phyloP scores from a whole-genome alignment of 2,329 filamentous ascomycete species.

The Neofusicoccum kwambonambiense region DNA sequence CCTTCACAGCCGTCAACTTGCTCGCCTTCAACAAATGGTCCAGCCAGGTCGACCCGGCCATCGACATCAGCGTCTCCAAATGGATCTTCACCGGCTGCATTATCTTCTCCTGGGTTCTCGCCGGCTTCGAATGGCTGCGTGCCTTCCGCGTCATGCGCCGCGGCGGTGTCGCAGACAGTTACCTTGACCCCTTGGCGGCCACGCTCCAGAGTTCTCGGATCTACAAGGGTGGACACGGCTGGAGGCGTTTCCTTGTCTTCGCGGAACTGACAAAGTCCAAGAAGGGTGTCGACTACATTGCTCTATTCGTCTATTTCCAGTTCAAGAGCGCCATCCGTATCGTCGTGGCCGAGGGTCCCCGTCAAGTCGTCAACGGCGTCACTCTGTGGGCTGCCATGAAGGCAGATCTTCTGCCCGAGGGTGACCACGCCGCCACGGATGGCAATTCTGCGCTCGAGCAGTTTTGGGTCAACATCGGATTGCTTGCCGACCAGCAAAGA shows the following conservation, averaged over 20 bases:
- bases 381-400: conserved; percentile 84
- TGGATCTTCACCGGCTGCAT: conserved; percentile 97
- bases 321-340: conserved; percentile 80
- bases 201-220: conserved; percentile 80
- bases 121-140: conserved; percentile 75
- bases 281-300: conserved; percentile 86
- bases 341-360: conserved; percentile 85
- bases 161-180: conserved; percentile 86
- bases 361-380: conserved; percentile 85
- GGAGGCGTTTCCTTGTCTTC: conserved; percentile 88
- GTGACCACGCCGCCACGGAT: conserved; percentile 51
- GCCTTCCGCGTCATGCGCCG: conserved; percentile 78
- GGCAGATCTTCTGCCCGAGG: conserved; percentile 66
- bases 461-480: conserved; percentile 80
- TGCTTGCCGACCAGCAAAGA: conserved; percentile 69
- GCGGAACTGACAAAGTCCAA: conserved; percentile 86
- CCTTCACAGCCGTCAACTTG: conserved; percentile 88
- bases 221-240: conserved; percentile 69
- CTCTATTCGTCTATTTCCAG: conserved; percentile 86
- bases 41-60: conserved; percentile 73
- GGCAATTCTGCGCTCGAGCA: conserved; percentile 65
- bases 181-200: conserved; percentile 82
- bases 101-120: conserved; percentile 81
- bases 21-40: conserved; percentile 89
- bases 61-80: conserved; percentile 76